Conservation (phyloP, 108 stramenopile genomes). For the Aurantiochytrium sp. region DNA sequence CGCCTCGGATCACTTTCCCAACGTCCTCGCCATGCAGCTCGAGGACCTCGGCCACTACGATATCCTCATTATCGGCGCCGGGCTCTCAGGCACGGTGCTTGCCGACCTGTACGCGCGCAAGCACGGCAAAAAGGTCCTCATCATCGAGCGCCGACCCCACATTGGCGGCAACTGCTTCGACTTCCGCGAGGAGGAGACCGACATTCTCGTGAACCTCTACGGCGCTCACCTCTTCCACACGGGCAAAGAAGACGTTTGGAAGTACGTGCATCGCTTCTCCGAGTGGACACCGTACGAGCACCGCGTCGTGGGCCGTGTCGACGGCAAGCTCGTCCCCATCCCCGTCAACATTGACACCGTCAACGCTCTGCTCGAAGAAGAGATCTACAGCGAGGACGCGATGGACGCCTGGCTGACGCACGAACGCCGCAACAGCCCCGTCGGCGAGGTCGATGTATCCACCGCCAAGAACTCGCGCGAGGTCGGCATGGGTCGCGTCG, state of each 20-base stretch:
- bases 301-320: constrained; percentile 48
- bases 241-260: constrained; percentile 55
- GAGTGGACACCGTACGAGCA: constrained; percentile 68
- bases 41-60: constrained; percentile 42
- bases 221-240: constrained; percentile 51
- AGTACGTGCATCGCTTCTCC: constrained; percentile 54
- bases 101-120: constrained; percentile 62
- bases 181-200: constrained; percentile 43
- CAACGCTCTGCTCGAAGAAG: constrained; percentile 59
- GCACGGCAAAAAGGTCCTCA: constrained; percentile 45
- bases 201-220: not conserved
- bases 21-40: not conserved
- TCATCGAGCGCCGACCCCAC: constrained; percentile 56
- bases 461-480: constrained; percentile 58
- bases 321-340: constrained; percentile 58
- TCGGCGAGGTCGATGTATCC: not conserved
- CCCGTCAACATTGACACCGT: constrained; percentile 75
- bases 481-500: constrained; percentile 63
- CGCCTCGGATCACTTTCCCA: not conserved
- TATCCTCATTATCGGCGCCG: constrained; percentile 65
- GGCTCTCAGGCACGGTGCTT: constrained; percentile 62
- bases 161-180: constrained; percentile 70
- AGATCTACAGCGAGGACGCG: constrained; percentile 50
- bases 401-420: constrained; percentile 64
- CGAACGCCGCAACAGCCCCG: constrained; percentile 35